These are phyloP conservation scores for Naganishia vaughanmartiniae DNA, from an alignment of 768 basidiomycete species.

Conservation along the genomic window DNA sequence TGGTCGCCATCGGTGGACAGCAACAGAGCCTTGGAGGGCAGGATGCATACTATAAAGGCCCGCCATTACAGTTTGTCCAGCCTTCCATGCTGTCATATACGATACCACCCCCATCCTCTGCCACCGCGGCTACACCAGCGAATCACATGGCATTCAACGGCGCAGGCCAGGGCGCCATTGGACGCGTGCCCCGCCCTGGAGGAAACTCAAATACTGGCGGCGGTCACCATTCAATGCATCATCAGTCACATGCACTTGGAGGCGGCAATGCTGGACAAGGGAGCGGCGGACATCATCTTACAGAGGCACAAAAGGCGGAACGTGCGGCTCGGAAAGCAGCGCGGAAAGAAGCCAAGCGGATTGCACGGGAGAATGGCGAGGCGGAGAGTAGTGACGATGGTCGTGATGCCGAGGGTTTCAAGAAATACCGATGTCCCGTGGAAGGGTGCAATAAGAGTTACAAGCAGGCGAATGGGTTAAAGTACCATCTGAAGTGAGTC, in stretches of 20 bases:
- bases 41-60: slow-evolving; percentile 18
- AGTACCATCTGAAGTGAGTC: slow-evolving; percentile 46
- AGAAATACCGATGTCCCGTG: slow-evolving; percentile 49
- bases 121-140: slow-evolving; percentile 7
- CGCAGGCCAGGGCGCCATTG: slow-evolving; percentile 24
- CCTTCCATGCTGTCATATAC: slow-evolving; percentile 43
- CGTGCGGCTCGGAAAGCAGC: slow-evolving; percentile 42
- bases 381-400: slow-evolving; percentile 31
- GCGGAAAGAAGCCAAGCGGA: slow-evolving; percentile 36
- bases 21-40: slow-evolving; percentile 2
- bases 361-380: slow-evolving; percentile 38
- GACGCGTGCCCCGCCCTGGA: slow-evolving; percentile 11
- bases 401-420: slow-evolving; percentile 39
- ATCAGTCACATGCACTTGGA: slow-evolving; percentile 32
- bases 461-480: slow-evolving; percentile 51
- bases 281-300: slow-evolving; percentile 34
- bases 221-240: slow-evolving; percentile 5
- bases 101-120: slow-evolving; percentile 24
- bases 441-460: slow-evolving; percentile 51
- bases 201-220: slow-evolving; percentile 3
- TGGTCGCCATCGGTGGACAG: slow-evolving; percentile 13
- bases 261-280: slow-evolving; percentile 31
- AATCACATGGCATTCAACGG: slow-evolving; percentile 30
- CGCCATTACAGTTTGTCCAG: slow-evolving; percentile 37
- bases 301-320: slow-evolving; percentile 42